phyloP scores from a whole-genome alignment of 768 basidiomycete genomes.

The Hygrophorus pudorinus region DNA sequence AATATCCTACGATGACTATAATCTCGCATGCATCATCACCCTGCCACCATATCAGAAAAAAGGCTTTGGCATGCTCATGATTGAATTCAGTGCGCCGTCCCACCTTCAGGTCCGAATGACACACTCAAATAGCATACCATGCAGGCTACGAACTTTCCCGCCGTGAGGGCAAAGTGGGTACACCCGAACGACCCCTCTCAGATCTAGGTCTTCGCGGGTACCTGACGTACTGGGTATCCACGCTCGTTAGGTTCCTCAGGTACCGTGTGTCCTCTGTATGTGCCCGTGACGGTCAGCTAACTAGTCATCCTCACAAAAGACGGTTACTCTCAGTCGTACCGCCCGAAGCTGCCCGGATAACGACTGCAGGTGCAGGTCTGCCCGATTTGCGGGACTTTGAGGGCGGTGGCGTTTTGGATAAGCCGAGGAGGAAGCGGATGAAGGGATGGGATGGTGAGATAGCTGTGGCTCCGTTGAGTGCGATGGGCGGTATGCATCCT shows the following conservation, averaged over 20 bases:
- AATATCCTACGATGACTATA: conserved; percentile 92
- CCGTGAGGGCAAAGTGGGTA: conserved; percentile 68
- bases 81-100: conserved; percentile 82
- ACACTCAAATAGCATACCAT: neutral
- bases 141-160: conserved; percentile 90
- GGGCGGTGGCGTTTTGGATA: conserved; percentile 12
- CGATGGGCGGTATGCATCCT: conserved; percentile 30
- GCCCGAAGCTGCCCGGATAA: conserved; percentile 36
- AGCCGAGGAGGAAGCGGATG: conserved; percentile 37
- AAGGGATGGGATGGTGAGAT: conserved; percentile 76
- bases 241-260: conserved; percentile 78
- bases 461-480: conserved; percentile 22
- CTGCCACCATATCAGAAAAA: conserved; percentile 87
- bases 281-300: neutral
- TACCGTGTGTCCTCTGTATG: conserved; percentile 19
- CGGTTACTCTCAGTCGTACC: conserved; percentile 55
- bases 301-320: conserved; percentile 15
- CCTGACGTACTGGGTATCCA: conserved; percentile 79
- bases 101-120: neutral
- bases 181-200: conserved; percentile 91
- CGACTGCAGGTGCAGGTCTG: conserved; percentile 29
- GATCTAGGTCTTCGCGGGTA: conserved; percentile 90
- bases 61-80: conserved; percentile 91
- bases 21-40: conserved; percentile 92
- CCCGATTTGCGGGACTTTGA: conserved; percentile 29